Evolutionary conservation across 2,329 filamentous ascomycete species (phyloP).

Genomic region (Ploettnerulaceae sp.): DNA sequence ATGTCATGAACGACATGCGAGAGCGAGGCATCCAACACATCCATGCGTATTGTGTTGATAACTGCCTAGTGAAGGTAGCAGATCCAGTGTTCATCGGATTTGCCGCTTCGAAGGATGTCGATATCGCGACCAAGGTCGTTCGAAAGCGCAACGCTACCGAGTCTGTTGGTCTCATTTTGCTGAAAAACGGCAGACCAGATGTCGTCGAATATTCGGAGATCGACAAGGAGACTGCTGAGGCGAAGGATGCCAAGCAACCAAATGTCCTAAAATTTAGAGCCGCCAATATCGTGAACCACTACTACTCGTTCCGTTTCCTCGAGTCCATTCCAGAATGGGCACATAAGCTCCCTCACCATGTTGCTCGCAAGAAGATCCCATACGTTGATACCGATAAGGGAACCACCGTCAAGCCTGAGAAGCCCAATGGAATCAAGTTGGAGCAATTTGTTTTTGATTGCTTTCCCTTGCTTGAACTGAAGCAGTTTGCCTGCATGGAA

Average conservation of each 20-base stretch:
- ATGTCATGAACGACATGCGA: conserved; percentile 81
- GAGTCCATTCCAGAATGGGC: conserved; percentile 85
- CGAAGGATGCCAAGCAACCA: conserved; percentile 74
- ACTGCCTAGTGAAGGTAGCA: conserved; percentile 98
- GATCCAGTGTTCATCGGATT: conserved; percentile 96
- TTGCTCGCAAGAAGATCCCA: conserved; percentile 98
- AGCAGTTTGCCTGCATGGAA: conserved; percentile 93
- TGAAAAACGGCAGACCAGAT: conserved; percentile 93
- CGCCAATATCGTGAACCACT: conserved; percentile 99
- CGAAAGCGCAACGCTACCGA: conserved; percentile 96
- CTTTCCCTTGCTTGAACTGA: conserved; percentile 80
- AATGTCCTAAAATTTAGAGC: conserved; percentile 90
- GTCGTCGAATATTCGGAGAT: conserved; percentile 99
- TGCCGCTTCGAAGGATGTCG: conserved; percentile 78
- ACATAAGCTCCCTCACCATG: conserved; percentile 85
- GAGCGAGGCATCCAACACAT: conserved; percentile 89
- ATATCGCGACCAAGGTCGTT: conserved; percentile 98
- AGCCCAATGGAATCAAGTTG: conserved; percentile 96
- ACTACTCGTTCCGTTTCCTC: conserved; percentile 93
- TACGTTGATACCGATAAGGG: conserved; percentile 71
- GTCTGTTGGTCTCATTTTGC: conserved; percentile 88
- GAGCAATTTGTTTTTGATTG: conserved; percentile 99
- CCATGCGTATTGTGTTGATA: conserved; percentile 97
- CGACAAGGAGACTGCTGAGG: conserved; percentile 80
- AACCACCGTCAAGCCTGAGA: conserved; percentile 80